Conservation (phyloP, 2,329 filamentous ascomycete genomes). For the Monilinia laxa region DNA sequence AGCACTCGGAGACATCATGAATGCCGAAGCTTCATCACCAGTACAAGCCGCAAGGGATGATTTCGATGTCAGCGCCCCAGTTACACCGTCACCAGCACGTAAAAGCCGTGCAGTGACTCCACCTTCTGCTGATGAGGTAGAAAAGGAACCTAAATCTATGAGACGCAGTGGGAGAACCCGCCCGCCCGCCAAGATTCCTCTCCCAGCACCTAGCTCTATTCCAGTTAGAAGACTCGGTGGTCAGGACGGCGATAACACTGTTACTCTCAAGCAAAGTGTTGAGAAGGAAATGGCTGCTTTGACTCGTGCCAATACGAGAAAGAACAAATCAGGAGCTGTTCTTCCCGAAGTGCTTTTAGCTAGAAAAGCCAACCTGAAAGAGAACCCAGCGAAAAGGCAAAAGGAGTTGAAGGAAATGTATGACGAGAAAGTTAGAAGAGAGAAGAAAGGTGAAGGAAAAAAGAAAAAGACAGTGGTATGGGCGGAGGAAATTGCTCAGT, state of each 20-base stretch:
- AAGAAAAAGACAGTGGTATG: slow-evolving; percentile 38
- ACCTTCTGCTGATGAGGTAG: slow-evolving; percentile 27
- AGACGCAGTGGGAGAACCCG: slow-evolving; percentile 40
- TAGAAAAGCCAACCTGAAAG: slow-evolving; percentile 43
- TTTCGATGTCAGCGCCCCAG: slow-evolving; percentile 31
- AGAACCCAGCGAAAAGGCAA: slow-evolving; percentile 43
- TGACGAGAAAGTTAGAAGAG: slow-evolving; percentile 33
- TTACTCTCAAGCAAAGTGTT: slow-evolving; percentile 40
- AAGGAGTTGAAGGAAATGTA: slow-evolving; percentile 40
- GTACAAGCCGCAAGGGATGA: slow-evolving; percentile 32
- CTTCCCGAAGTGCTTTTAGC: slow-evolving; percentile 37
- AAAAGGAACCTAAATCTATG: slow-evolving; percentile 30
- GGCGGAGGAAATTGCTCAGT: slow-evolving; percentile 39
- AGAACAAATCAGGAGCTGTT: slow-evolving; percentile 46
- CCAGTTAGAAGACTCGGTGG: slow-evolving; percentile 37
- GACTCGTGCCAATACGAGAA: slow-evolving; percentile 48
- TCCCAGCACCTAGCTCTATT: slow-evolving; percentile 38
- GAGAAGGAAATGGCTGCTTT: slow-evolving; percentile 47
- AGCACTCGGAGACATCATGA: slow-evolving; percentile 31
- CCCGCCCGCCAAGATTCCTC: slow-evolving; percentile 35
- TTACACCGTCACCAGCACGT: slow-evolving; percentile 29
- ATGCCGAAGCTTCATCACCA: slow-evolving; percentile 30
- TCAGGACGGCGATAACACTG: slow-evolving; percentile 37
- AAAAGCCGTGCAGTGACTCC: slow-evolving; percentile 25
- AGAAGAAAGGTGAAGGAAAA: slow-evolving; percentile 33